These are phyloP conservation scores for Didymella segeticola DNA, from an alignment of 2,329 filamentous ascomycete genomes.

Conservation along the genomic window DNA sequence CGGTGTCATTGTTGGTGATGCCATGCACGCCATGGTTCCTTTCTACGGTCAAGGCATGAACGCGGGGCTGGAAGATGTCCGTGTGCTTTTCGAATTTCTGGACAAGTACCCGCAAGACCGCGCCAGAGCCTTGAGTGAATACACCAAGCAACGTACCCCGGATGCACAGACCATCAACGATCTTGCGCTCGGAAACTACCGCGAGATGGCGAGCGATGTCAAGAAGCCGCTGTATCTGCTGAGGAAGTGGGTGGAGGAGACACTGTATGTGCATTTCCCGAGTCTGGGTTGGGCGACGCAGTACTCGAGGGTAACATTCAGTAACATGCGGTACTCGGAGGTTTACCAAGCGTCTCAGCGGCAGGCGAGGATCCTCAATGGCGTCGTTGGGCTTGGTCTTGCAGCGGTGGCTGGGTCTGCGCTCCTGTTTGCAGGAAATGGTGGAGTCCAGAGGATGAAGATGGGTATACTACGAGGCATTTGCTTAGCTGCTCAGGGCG, in stretches of 20 bases:
- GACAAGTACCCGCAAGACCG: slow-evolving; percentile 66
- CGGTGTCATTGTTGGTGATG: slow-evolving; percentile 88
- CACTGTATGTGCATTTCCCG: slow-evolving; percentile 77
- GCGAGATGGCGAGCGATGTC: slow-evolving; percentile 91
- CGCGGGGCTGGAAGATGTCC: slow-evolving; percentile 91
- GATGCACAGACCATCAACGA: slow-evolving; percentile 93
- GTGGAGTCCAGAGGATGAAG: slow-evolving; percentile 32
- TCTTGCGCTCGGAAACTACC: slow-evolving; percentile 87
- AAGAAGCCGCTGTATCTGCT: slow-evolving; percentile 77
- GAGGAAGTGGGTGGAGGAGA: slow-evolving; percentile 87
- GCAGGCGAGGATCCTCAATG: slow-evolving; percentile 43
- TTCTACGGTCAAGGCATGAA: slow-evolving; percentile 99
- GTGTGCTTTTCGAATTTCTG: slow-evolving; percentile 81
- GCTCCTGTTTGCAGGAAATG: slow-evolving; percentile 32
- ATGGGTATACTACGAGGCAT: slow-evolving; percentile 37
- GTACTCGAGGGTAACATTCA: slow-evolving; percentile 91
- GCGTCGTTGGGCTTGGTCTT: slow-evolving; percentile 33
- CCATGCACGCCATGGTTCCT: slow-evolving; percentile 96
- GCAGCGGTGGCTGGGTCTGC: slow-evolving; percentile 24
- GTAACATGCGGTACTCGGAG: slow-evolving; percentile 88
- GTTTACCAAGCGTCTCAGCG: slow-evolving; percentile 71
- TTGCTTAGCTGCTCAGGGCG: slow-evolving; percentile 33
- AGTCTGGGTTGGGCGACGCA: slow-evolving; percentile 87
- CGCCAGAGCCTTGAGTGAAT: slow-evolving; percentile 68
- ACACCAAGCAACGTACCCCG: slow-evolving; percentile 73